Base-by-base conservation (phyloP, 2,329 filamentous ascomycete species). In the Ceratocystis alfenasii region DNA sequence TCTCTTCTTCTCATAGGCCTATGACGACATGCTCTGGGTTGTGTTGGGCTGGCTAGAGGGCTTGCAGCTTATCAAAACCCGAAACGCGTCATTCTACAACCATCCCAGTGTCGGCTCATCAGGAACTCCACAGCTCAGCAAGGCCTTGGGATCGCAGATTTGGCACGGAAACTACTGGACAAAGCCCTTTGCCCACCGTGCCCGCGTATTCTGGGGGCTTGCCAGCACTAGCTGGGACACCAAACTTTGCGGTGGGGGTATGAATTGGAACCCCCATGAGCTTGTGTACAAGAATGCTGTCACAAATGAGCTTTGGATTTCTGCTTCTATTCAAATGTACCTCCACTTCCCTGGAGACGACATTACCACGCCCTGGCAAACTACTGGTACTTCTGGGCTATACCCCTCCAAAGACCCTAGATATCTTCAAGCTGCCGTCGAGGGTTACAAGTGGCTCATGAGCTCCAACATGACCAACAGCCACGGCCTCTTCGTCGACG, bases 1-100 rank as follows among this genome's bases (percentile, higher is more conserved):
- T 41, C 12, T 41, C 36, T 15, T 41, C 57, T 62, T 8, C 30
- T 12, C 5, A 1, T 79, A 94, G 78, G 93, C 93, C 0, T 95
- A 87, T 73, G 93, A 96, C 72, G 93, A 97, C 74, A 95, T 96
- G 77, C 82, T 96, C 2, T 97, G 93, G 93, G 90, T 96, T 0
- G 90, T 95, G 1, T 80, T 97, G 46, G 90, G 88, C 69, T 96
- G 93, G 92, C 78, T 96, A 64, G 90, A 96, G 73, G 84, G 83
- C 62, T 82, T 91, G 69, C 86, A 88, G 70, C 91, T 95, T 72
- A 83, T 93, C 63, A 77, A 84, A 41, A 76, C 81, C n/a, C 90
- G 95, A 72, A 84, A 83, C 1, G 75, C 78, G 1, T 73, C 84
- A 20, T 85, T 89, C 73, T 88, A 87, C 71, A 74, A 75, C 8